These are phyloP conservation scores for Conticribra guillardii DNA, from an alignment of 108 stramenopile species.

Conservation along the genomic window DNA sequence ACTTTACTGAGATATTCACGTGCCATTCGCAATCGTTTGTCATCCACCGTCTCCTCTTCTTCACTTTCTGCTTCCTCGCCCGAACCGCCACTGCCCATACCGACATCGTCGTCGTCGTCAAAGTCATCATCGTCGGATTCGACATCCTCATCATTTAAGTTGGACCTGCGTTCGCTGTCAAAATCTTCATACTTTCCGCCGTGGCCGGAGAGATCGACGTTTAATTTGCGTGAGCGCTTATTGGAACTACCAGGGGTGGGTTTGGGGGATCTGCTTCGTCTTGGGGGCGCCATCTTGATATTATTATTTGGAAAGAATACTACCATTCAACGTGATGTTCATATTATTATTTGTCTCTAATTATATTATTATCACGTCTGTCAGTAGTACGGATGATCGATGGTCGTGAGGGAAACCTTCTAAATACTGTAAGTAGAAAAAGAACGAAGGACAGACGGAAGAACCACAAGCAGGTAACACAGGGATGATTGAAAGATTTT, in stretches of 20 bases:
- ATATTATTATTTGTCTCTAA: too few relatives aligned
- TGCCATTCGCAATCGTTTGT: constrained; percentile 81
- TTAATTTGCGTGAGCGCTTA: constrained; percentile 21
- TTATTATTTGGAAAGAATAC: too few relatives aligned
- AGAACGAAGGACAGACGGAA: too few relatives aligned
- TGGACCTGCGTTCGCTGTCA: constrained; percentile 13
- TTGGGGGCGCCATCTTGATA: neutral
- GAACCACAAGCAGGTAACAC: too few relatives aligned
- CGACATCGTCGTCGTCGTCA: constrained; percentile 35
- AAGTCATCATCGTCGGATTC: constrained; percentile 53
- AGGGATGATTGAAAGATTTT: too few relatives aligned
- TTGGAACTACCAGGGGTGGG: neutral
- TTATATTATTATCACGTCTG: too few relatives aligned
- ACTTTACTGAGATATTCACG: constrained; percentile 79
- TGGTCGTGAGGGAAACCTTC: too few relatives aligned
- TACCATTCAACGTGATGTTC: too few relatives aligned
- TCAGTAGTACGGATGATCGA: too few relatives aligned
- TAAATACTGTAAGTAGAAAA: too few relatives aligned
- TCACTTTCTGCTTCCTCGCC: constrained; percentile 53
- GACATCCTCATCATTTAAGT: constrained; percentile 39
- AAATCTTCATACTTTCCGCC: constrained; percentile 35
- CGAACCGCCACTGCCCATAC: constrained; percentile 30
- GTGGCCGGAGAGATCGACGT: constrained; percentile 41
- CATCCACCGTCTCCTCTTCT: constrained; percentile 80
- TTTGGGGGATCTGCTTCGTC: neutral